Percentiles rank a stretch among this genome's conserved stretches.
Conservation (phyloP, 176 grass and related monocot genomes). For the Carex scoparia region DNA sequence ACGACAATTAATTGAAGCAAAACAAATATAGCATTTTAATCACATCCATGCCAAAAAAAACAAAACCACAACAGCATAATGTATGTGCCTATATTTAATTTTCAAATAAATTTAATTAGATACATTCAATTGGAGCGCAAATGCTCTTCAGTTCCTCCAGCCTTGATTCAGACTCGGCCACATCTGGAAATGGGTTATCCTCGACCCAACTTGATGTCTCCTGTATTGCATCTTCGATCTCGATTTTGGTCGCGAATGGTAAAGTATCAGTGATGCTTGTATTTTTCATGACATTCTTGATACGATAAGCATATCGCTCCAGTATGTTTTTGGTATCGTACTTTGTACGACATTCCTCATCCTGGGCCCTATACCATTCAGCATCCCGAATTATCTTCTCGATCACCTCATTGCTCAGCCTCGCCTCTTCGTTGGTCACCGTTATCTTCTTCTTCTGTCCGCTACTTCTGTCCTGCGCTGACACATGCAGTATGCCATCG, state of each 20-base stretch:
- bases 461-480: not conserved
- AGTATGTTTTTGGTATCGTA: not conserved
- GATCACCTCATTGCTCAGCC: not conserved
- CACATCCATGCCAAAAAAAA: too few relatives aligned
- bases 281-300: not conserved
- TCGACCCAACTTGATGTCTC: not conserved
- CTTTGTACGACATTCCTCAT: constrained; percentile 13
- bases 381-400: not conserved
- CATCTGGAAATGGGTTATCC: constrained; percentile 7
- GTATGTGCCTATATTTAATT: too few relatives aligned
- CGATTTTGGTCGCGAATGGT: not conserved
- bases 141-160: not conserved
- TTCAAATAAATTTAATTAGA: constrained; percentile 13
- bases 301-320: not conserved
- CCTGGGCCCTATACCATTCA: not conserved
- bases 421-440: constrained; percentile 5
- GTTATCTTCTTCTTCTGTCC: not conserved
- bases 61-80: too few relatives aligned
- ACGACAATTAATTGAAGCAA: too few relatives aligned
- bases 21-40: too few relatives aligned
- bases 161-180: not conserved
- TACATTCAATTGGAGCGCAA: constrained; percentile 3
- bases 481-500: constrained; percentile 23
- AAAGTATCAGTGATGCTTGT: not conserved
- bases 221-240: not conserved